Conservation (phyloP, 768 basidiomycete genomes). For the Suillus occidentalis region DNA sequence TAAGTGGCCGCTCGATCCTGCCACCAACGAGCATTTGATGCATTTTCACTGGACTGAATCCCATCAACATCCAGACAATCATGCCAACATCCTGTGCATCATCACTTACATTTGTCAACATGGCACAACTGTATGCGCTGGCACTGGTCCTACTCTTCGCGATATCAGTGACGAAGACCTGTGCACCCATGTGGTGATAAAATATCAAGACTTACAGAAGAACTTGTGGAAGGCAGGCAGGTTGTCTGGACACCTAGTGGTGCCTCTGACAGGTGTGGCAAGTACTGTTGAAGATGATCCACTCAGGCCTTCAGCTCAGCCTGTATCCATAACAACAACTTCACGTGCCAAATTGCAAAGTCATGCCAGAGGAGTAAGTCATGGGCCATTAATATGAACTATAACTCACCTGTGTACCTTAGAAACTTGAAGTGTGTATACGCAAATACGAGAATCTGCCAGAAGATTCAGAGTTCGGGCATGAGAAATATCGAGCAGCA, state of each 20-base stretch:
- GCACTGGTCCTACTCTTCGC: neutral
- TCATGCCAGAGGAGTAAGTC: neutral
- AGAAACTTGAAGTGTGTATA: neutral
- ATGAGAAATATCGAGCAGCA: neutral
- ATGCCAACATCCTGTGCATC: neutral
- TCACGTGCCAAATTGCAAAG: neutral
- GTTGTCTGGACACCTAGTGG: neutral
- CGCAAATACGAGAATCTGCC: neutral
- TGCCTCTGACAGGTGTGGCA: neutral
- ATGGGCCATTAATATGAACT: neutral
- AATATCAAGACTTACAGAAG: neutral
- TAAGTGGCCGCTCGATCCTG: neutral
- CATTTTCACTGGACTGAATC: conserved; percentile 6
- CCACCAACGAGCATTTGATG: neutral
- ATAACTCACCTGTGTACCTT: neutral
- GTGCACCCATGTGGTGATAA: neutral
- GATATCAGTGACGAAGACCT: neutral
- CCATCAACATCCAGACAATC: neutral
- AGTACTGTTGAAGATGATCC: neutral
- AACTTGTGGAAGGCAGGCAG: neutral
- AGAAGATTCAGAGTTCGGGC: neutral
- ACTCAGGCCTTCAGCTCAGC: neutral
- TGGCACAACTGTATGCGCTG: neutral
- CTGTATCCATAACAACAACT: neutral
- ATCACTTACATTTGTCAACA: neutral